Conservation (phyloP, 2,329 filamentous ascomycete species). For the Zymoseptoria ardabiliae region DNA sequence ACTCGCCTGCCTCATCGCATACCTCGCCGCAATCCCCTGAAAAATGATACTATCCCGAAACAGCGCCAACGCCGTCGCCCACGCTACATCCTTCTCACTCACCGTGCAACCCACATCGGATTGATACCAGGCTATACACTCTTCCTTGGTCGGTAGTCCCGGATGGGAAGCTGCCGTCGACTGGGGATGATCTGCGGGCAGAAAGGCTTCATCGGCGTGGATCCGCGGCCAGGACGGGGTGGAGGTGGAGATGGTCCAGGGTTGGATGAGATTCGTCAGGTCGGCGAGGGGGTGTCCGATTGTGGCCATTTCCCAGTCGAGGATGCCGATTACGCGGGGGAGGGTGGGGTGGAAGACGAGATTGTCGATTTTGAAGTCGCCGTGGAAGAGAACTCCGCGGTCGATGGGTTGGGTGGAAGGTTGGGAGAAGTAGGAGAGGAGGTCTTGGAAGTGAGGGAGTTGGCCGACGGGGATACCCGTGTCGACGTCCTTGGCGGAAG, state of each 20-base stretch:
- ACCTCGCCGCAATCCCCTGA: constrained; percentile 89
- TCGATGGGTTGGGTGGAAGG: constrained; percentile 65
- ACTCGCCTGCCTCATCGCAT: constrained; percentile 78
- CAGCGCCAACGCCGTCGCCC: constrained; percentile 57
- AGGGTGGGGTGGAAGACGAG: constrained; percentile 75
- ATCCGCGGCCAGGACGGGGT: constrained; percentile 22
- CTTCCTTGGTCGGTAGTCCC: constrained; percentile 55
- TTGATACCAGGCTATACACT: constrained; percentile 59
- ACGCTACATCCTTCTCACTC: constrained; percentile 51
- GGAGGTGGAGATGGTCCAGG: constrained; percentile 21
- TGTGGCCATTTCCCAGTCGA: constrained; percentile 99
- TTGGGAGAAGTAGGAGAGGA: constrained; percentile 70
- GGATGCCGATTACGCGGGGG: constrained; percentile 78
- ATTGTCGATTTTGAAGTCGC: constrained; percentile 80
- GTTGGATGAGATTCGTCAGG: constrained; percentile 63
- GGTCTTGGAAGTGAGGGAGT: constrained; percentile 74
- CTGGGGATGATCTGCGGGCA: constrained; percentile 11
- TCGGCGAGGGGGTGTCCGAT: constrained; percentile 94
- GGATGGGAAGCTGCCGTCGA: constrained; percentile 31
- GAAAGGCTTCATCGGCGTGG: constrained; percentile 21
- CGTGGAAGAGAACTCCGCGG: constrained; percentile 73
- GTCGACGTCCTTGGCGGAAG: constrained; percentile 66
- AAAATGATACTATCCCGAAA: constrained; percentile 55
- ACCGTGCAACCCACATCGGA: constrained; percentile 64
- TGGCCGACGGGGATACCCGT: constrained; percentile 68